A percentile compares a stretch with the other conserved stretches of the same genome.
phyloP scores from a whole-genome alignment of 2,329 filamentous ascomycete genomes.

The Ophiocordyceps camponoti-leonardi region DNA sequence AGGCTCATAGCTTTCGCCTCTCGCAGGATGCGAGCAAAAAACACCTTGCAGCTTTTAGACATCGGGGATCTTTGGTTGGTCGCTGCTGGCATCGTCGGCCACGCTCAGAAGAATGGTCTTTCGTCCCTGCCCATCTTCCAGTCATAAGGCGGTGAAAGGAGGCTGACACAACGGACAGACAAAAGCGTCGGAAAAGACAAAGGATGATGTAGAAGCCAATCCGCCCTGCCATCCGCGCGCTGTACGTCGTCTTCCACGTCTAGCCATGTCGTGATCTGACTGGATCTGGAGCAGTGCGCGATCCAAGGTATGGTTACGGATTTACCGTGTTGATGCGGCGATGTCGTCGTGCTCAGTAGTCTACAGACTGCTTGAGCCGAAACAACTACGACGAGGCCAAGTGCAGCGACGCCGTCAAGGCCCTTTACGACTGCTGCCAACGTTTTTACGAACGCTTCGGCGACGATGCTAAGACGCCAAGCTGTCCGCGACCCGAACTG shows the following conservation, averaged over 20 bases:
- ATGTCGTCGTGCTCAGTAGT: neutral
- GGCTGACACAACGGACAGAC: neutral
- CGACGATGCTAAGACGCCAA: conserved; percentile 56
- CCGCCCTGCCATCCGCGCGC: conserved; percentile 78
- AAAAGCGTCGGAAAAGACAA: conserved; percentile 7
- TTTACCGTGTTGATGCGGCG: neutral
- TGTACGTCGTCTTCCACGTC: conserved; percentile 29
- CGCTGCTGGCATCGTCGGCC: neutral
- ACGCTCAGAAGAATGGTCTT: neutral
- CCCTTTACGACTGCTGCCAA: conserved; percentile 86
- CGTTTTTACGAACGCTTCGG: conserved; percentile 71
- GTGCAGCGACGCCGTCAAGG: conserved; percentile 62
- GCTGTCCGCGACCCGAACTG: conserved; percentile 70
- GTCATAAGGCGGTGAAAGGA: neutral
- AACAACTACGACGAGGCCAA: conserved; percentile 75
- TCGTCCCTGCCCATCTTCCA: neutral
- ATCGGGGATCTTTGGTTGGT: neutral
- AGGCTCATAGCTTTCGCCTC: no score
- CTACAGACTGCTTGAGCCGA: conserved; percentile 61
- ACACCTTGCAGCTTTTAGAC: no score
- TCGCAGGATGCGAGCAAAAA: no score
- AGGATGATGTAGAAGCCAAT: conserved; percentile 49
- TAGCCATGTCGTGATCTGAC: conserved; percentile 23
- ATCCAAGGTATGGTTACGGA: conserved; percentile 52
- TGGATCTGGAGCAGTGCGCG: conserved; percentile 43